Conservation (phyloP, 2,329 filamentous ascomycete species). For the Cladophialophora chaetospira region DNA sequence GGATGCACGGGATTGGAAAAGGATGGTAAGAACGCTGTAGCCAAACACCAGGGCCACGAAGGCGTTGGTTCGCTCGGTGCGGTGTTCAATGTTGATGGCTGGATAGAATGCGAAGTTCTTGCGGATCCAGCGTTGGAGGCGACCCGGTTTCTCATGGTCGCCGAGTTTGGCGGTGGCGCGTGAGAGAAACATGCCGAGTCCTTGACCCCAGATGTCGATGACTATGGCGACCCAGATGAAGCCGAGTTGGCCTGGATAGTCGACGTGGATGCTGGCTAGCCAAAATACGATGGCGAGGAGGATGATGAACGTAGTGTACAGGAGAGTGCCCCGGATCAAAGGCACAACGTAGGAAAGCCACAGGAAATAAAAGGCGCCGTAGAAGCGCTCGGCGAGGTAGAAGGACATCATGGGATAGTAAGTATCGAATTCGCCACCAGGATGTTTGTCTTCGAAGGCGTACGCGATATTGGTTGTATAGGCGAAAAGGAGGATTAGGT, state of each 20-base stretch:
- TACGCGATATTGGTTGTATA: conserved; percentile 12
- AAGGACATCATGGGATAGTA: conserved; percentile 10
- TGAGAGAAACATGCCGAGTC: conserved; percentile 12
- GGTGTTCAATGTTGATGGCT: conserved; percentile 14
- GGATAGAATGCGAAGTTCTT: conserved; percentile 14
- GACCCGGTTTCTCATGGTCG: not conserved
- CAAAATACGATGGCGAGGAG: conserved; percentile 5
- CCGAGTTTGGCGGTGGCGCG: not conserved
- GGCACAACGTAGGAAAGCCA: conserved; percentile 13
- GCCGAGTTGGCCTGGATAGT: conserved; percentile 6
- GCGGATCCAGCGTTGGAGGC: conserved; percentile 1
- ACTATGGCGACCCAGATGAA: conserved; percentile 9
- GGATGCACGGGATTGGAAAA: conserved; percentile 3
- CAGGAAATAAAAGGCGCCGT: conserved; percentile 5
- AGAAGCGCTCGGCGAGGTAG: conserved; percentile 8
- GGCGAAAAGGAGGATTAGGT: conserved; percentile 8
- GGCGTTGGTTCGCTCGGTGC: conserved; percentile 12
- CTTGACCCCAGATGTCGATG: conserved; percentile 13
- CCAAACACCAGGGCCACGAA: conserved; percentile 11
- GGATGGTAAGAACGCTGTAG: conserved; percentile 7
- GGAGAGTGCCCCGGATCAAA: conserved; percentile 3
- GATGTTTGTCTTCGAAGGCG: conserved; percentile 5
- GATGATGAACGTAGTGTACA: conserved; percentile 11
- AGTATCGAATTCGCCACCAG: conserved; percentile 1
- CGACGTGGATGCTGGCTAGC: conserved; percentile 5